Evolutionary conservation across 371 early-diverging fungal genomes (phyloP), one percentile per base, ranked within the genome.

Genomic region (Thermomucor indicae-seudaticae): DNA sequence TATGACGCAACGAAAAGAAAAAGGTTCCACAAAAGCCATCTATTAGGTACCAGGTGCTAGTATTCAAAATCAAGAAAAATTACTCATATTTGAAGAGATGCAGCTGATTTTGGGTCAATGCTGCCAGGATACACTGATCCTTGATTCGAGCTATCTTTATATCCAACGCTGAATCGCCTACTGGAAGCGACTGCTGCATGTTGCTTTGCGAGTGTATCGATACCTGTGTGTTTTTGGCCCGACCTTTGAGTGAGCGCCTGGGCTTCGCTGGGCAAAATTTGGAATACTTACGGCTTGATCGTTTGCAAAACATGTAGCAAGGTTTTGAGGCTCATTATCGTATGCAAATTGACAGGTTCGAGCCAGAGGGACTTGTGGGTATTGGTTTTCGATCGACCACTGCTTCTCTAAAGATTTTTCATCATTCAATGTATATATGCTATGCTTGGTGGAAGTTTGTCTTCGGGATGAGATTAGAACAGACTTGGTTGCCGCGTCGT

Each of bases 291-390:
- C 19, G 4, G 4, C 25, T 14, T 40, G 16, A 0, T 49, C 42
- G 0, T 50, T 32, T 24, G 47, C n/a, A 41, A 55, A 54, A 31
- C 51, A 32, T 8, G 37, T 23, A 1, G 41, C 41, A 3, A 51
- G 3, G 5, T n/a, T n/a, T n/a, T n/a, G n/a, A n/a, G n/a, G n/a
- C n/a, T 42, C 51, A 3, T 34, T 35, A 1, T 27, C 22, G 7
- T 49, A 12, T 20, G 7, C 10, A 22, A 25, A 37, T 11, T 35
- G 44, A 37, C 43, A 37, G 6, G 60, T 51, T 3, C 60, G 38
- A 8, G 55, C 35, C 28, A 60, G 28, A 14, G 51, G 44, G 12
- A 44, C 24, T 43, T 60, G 60, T 5, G 40, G 37, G n/a, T 51
- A 29, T 0, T 32, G 3, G 27, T 39, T 47, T 29, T 54, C 47